phyloP scores from a whole-genome alignment of 305 asterid species.

The Fraxinus sp. region DNA sequence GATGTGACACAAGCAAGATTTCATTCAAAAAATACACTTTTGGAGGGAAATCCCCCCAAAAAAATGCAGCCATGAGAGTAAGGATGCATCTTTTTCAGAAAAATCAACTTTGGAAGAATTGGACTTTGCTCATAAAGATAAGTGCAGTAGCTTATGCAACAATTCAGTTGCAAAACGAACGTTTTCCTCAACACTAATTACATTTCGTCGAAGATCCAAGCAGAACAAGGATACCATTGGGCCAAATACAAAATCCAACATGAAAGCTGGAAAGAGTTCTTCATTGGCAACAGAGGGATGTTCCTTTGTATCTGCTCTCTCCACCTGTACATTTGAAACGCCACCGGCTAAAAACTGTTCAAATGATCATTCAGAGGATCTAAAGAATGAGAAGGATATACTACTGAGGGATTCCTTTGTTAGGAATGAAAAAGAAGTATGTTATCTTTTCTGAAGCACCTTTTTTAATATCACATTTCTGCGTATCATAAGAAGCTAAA shows the following conservation, averaged over 20 bases:
- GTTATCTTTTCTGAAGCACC: slow-evolving; percentile 24
- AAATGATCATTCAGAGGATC: slow-evolving; percentile 28
- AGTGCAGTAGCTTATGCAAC: slow-evolving; percentile 11
- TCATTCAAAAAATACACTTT: slow-evolving; percentile 23
- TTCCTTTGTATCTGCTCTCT: slow-evolving; percentile 21
- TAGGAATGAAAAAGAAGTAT: slow-evolving; percentile 29
- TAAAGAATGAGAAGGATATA: slow-evolving; percentile 31
- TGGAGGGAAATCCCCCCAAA: slow-evolving; percentile 28
- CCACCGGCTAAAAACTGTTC: slow-evolving; percentile 29
- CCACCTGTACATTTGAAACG: slow-evolving; percentile 23
- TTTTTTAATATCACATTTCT: background rate
- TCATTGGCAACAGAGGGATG: slow-evolving; percentile 18
- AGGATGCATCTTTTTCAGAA: slow-evolving; percentile 9
- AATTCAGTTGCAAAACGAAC: slow-evolving; percentile 30
- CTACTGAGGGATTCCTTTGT: slow-evolving; percentile 17
- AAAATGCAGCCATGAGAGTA: slow-evolving; percentile 10
- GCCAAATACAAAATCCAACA: slow-evolving; percentile 12
- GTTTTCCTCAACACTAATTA: slow-evolving; percentile 39
- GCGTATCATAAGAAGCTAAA: background rate
- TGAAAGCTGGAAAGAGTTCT: slow-evolving; percentile 16
- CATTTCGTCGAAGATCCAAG: slow-evolving; percentile 59
- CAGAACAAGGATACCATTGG: slow-evolving; percentile 31
- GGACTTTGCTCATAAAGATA: slow-evolving; percentile 26
- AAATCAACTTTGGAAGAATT: slow-evolving; percentile 27
- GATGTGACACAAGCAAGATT: background rate